Conservation (phyloP, 2,329 filamentous ascomycete genomes). For the Fusarium metavorans region DNA sequence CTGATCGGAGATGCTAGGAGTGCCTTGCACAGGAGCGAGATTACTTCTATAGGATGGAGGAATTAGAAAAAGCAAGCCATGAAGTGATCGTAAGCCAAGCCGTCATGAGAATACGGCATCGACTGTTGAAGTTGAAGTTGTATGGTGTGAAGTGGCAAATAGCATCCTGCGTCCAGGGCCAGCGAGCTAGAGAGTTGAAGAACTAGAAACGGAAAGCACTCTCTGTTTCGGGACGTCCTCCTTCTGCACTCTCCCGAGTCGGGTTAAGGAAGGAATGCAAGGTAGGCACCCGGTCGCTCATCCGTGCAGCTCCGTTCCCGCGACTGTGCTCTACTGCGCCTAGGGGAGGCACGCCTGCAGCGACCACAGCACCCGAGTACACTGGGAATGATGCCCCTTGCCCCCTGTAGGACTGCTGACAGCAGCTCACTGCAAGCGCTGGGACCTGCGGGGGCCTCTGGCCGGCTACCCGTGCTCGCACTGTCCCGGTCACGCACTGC, state of each 20-base stretch:
- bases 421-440: constrained; percentile 41
- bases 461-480: constrained; percentile 9
- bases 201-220: constrained; percentile 37
- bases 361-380: constrained; percentile 12
- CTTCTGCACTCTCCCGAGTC: constrained; percentile 22
- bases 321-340: constrained; percentile 28
- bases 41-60: background rate
- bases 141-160: constrained; percentile 39
- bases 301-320: constrained; percentile 17
- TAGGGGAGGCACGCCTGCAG: constrained; percentile 5
- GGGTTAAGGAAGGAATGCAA: constrained; percentile 12
- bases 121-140: constrained; percentile 10
- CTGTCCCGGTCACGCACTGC: constrained; percentile 6
- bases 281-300: constrained; percentile 8
- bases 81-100: constrained; percentile 22
- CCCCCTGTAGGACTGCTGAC: constrained; percentile 31
- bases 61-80: constrained; percentile 7
- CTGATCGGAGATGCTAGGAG: background rate
- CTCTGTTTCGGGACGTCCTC: constrained; percentile 33
- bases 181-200: constrained; percentile 2
- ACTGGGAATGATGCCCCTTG: constrained; percentile 11
- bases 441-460: constrained; percentile 12
- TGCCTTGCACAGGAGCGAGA: background rate
- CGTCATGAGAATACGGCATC: constrained; percentile 5
- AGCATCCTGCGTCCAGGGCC: constrained; percentile 3